These are phyloP conservation scores for Globisporangium parvum DNA, from an alignment of 352 stramenopile species.

Conservation along the genomic window DNA sequence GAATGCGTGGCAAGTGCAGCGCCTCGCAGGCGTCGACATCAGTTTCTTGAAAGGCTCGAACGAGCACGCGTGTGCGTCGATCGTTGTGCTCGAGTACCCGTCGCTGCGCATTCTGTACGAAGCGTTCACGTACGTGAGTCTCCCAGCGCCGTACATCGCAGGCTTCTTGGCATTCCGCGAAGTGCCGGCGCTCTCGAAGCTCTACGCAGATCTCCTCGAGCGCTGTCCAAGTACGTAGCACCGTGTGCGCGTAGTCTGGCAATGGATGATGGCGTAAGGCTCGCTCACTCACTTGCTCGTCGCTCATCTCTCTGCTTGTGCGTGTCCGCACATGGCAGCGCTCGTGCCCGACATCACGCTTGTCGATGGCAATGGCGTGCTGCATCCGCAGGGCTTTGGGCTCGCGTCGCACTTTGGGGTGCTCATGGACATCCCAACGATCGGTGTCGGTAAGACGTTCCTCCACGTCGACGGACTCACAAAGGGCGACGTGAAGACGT, in stretches of 20 bases:
- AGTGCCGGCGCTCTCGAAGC: conserved; percentile 57
- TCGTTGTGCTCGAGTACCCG: conserved; percentile 72
- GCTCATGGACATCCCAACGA: conserved; percentile 80
- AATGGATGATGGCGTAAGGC: too few species aligned
- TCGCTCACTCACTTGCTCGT: too few species aligned
- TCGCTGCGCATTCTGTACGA: conserved; percentile 68
- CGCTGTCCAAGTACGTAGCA: conserved; percentile 39
- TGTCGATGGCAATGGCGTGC: conserved; percentile 89
- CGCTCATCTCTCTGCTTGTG: neutral
- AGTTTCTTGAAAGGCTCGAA: conserved; percentile 78
- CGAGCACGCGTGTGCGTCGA: conserved; percentile 71
- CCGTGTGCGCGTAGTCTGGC: too few species aligned
- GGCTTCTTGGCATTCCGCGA: conserved; percentile 82
- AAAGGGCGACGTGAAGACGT: conserved; percentile 47
- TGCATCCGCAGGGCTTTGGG: conserved; percentile 89
- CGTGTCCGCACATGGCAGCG: conserved; percentile 21
- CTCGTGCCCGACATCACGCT: conserved; percentile 83
- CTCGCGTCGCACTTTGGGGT: conserved; percentile 93
- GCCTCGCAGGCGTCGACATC: conserved; percentile 76
- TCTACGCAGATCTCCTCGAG: conserved; percentile 52
- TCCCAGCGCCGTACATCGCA: conserved; percentile 76
- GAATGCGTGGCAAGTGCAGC: conserved; percentile 17
- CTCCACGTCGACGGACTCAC: conserved; percentile 87
- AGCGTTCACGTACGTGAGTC: conserved; percentile 74
- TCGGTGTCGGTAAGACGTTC: conserved; percentile 90